These are phyloP conservation scores for Naganishia antarctica DNA, from an alignment of 768 basidiomycete species.

Conservation along the genomic window DNA sequence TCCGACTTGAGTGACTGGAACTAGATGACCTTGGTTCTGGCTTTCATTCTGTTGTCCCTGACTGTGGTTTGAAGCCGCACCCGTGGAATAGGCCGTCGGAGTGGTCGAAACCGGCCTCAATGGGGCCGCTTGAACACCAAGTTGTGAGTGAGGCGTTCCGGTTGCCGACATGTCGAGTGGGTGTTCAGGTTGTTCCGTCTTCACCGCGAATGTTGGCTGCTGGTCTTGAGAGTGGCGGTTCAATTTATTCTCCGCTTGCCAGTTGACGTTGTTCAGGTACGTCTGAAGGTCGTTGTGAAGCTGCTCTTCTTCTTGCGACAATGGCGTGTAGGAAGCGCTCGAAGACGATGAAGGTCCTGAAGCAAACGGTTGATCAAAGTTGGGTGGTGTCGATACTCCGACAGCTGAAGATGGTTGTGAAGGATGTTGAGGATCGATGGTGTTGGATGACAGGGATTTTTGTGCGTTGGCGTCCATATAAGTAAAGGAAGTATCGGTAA, in stretches of 20 bases:
- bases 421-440: background rate
- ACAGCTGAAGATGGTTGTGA: background rate
- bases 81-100: slow-evolving; percentile 3
- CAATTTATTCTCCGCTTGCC: background rate
- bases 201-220: background rate
- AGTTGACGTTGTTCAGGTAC: background rate
- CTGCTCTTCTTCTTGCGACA: slow-evolving; percentile 16
- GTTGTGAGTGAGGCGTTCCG: slow-evolving; percentile 14
- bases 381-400: background rate
- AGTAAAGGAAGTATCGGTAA: slow-evolving; percentile 20
- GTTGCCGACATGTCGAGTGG: slow-evolving; percentile 1
- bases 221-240: background rate
- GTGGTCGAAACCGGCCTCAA: background rate
- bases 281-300: slow-evolving; percentile 4
- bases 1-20: slow-evolving; percentile 14
- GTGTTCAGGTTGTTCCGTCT: background rate
- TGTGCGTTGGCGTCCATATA: background rate
- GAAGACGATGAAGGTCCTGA: slow-evolving; percentile 2
- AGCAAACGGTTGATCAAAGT: too few relatives aligned
- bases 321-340: background rate
- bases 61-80: slow-evolving; percentile 8
- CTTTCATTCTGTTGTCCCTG: background rate
- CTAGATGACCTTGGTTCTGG: slow-evolving; percentile 15
- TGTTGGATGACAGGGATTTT: background rate
- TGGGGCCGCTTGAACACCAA: background rate